Conservation (phyloP, 306 rosid species). For the Calophaca sinica region DNA sequence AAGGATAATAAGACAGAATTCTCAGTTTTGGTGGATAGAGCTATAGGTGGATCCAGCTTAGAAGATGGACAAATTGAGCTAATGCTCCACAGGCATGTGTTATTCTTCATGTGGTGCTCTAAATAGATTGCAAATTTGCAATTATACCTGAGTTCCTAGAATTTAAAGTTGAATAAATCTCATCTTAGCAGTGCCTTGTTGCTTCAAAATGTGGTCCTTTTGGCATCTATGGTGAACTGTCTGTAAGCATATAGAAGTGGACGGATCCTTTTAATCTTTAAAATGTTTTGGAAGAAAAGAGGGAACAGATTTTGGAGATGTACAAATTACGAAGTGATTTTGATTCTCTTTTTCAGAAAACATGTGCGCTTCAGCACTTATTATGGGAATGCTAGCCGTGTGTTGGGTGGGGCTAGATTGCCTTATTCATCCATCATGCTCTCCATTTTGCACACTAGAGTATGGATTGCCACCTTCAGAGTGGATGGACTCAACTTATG, state of each 20-base stretch:
- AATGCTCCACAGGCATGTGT: slow-evolving; percentile 77
- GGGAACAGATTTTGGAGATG: slow-evolving; percentile 4
- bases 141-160: slow-evolving; percentile 2
- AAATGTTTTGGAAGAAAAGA: slow-evolving; percentile 18
- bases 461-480: too few species aligned
- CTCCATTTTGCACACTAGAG: too few species aligned
- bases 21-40: slow-evolving; percentile 79
- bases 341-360: not conserved
- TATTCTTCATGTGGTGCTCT: slow-evolving; percentile 33
- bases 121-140: slow-evolving; percentile 25
- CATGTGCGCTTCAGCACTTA: not conserved
- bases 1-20: slow-evolving; percentile 68
- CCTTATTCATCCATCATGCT: too few species aligned
- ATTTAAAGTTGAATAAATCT: slow-evolving; percentile 12
- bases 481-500: too few species aligned
- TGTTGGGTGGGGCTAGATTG: too few species aligned
- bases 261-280: not conserved
- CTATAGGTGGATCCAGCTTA: slow-evolving; percentile 90
- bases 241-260: slow-evolving; percentile 25
- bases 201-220: slow-evolving; percentile 28
- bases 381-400: too few species aligned
- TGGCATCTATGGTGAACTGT: slow-evolving; percentile 23
- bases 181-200: slow-evolving; percentile 32
- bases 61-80: slow-evolving; percentile 83
- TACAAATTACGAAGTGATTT: slow-evolving; percentile 3